A percentile compares a stretch with the other conserved stretches of the same genome.
Evolutionary conservation across 2,329 filamentous ascomycete species (phyloP).

Genomic region (Tolypocladium tundrense): DNA sequence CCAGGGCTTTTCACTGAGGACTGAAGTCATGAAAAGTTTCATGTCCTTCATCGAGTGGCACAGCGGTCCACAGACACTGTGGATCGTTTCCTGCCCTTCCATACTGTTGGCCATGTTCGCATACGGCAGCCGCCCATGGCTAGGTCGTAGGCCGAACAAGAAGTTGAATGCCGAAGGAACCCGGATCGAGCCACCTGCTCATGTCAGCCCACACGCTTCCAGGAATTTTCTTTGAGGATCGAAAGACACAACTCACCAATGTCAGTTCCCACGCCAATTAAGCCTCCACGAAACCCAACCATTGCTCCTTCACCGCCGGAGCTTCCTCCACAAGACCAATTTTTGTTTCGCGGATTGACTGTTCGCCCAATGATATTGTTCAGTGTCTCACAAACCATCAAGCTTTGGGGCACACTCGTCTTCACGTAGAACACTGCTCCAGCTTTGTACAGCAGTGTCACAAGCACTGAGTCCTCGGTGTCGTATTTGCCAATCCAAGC

Average conservation of each 20-base stretch:
- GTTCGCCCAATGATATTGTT: constrained; percentile 25
- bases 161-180: constrained; percentile 20
- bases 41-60: constrained; percentile 13
- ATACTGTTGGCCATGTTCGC: constrained; percentile 21
- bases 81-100: constrained; percentile 22
- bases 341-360: constrained; percentile 22
- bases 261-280: constrained; percentile 25
- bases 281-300: constrained; percentile 19
- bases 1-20: constrained; percentile 24
- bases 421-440: constrained; percentile 15
- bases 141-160: constrained; percentile 18
- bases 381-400: constrained; percentile 17
- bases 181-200: constrained; percentile 15
- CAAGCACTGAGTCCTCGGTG: constrained; percentile 15
- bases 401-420: constrained; percentile 13
- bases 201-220: not conserved
- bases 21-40: constrained; percentile 12
- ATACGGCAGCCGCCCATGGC: constrained; percentile 16
- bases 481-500: constrained; percentile 21
- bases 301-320: constrained; percentile 27
- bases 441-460: constrained; percentile 18
- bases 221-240: not conserved
- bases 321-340: constrained; percentile 22
- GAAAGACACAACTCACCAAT: constrained; percentile 9
- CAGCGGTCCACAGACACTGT: constrained; percentile 22